These are phyloP conservation scores for Metschnikowia proteae DNA, from an alignment of 805 yeast species.

Conservation along the genomic window DNA sequence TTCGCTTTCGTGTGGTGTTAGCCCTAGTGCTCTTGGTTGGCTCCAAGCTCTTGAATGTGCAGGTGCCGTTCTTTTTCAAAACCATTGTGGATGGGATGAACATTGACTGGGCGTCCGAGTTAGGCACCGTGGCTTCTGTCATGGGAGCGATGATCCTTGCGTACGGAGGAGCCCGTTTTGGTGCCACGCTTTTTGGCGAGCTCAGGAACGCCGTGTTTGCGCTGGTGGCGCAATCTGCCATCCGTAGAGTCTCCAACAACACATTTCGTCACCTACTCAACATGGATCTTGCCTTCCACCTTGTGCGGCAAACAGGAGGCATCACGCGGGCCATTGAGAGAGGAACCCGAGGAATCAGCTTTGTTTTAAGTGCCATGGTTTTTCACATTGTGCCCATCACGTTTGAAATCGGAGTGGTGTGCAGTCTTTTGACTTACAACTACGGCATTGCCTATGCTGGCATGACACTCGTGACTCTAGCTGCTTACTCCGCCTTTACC, in stretches of 20 bases:
- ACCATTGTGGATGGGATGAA: slow-evolving; percentile 89
- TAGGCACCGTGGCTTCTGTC: slow-evolving; percentile 63
- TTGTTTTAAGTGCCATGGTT: slow-evolving; percentile 93
- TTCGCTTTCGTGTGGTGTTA: slow-evolving; percentile 66
- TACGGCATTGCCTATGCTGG: slow-evolving; percentile 88
- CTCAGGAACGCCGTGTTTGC: slow-evolving; percentile 94
- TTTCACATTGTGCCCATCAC: slow-evolving; percentile 92
- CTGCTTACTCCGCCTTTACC: slow-evolving; percentile 83
- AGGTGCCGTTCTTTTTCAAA: slow-evolving; percentile 92
- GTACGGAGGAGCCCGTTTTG: slow-evolving; percentile 91
- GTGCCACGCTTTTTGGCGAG: slow-evolving; percentile 92
- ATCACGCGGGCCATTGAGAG: slow-evolving; percentile 93
- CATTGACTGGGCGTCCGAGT: slow-evolving; percentile 67
- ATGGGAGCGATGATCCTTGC: slow-evolving; percentile 70
- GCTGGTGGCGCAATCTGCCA: slow-evolving; percentile 90
- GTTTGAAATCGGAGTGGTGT: slow-evolving; percentile 87
- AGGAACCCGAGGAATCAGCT: slow-evolving; percentile 95
- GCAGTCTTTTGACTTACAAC: slow-evolving; percentile 90
- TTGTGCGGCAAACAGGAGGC: slow-evolving; percentile 93
- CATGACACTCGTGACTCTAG: slow-evolving; percentile 83
- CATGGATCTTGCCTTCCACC: slow-evolving; percentile 85
- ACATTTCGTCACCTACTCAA: slow-evolving; percentile 81
- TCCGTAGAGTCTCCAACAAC: slow-evolving; percentile 80
- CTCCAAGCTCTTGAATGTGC: slow-evolving; percentile 85
- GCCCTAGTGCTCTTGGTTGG: slow-evolving; percentile 73